Evolutionary conservation across 768 basidiomycete species (phyloP).

Genomic region (Tricholomella constricta): DNA sequence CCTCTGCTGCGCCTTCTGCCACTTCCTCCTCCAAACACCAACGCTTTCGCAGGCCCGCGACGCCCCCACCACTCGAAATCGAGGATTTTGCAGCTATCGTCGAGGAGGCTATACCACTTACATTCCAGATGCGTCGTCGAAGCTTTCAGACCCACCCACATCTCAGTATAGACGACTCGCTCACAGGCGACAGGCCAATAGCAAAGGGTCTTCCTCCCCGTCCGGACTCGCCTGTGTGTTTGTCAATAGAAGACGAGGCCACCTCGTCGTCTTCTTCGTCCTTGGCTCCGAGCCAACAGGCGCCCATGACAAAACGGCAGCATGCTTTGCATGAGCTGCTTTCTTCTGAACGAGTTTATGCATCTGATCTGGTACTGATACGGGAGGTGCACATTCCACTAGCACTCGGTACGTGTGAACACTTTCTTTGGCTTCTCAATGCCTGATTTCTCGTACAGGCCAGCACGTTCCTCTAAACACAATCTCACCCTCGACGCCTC

Average conservation of each 20-base stretch:
- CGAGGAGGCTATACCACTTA: constrained; percentile 18
- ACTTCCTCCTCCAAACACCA: constrained; percentile 5
- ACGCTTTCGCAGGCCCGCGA: constrained; percentile 20
- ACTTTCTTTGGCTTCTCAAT: not conserved
- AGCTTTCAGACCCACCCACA: constrained; percentile 27
- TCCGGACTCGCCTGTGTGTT: constrained; percentile 30
- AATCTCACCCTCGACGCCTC: constrained; percentile 39
- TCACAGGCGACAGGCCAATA: constrained; percentile 16
- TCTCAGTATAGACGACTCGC: constrained; percentile 22
- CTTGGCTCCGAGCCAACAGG: constrained; percentile 18
- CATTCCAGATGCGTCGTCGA: constrained; percentile 29
- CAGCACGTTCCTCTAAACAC: constrained; percentile 26
- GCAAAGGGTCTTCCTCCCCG: constrained; percentile 24
- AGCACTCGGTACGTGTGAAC: constrained; percentile 59
- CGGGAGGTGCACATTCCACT: constrained; percentile 78
- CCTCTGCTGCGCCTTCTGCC: not conserved
- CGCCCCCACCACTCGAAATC: constrained; percentile 23
- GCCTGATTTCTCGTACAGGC: constrained; percentile 27
- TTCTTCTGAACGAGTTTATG: constrained; percentile 79
- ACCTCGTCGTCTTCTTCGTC: constrained; percentile 26
- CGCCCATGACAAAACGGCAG: constrained; percentile 65
- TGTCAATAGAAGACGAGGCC: constrained; percentile 26
- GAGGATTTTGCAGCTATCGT: constrained; percentile 29
- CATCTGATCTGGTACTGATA: constrained; percentile 80
- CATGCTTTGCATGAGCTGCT: constrained; percentile 80